Conservation (phyloP, 2,329 filamentous ascomycete species). For the Tolypocladium capitatum region DNA sequence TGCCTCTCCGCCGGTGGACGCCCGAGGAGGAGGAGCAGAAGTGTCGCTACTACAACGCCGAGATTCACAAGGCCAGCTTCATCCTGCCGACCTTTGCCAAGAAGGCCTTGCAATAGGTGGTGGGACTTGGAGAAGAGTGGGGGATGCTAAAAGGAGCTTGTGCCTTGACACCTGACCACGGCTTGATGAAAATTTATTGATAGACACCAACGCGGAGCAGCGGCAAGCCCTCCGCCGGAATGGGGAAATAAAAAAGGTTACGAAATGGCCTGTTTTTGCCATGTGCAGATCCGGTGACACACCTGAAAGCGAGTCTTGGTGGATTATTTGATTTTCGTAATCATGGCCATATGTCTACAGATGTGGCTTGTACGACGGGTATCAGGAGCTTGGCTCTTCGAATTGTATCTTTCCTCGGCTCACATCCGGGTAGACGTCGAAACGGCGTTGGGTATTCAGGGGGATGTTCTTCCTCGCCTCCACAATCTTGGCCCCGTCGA, state of each 20-base stretch:
- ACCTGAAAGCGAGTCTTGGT: neutral
- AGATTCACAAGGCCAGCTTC: constrained; percentile 92
- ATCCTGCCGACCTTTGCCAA: constrained; percentile 87
- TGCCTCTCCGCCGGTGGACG: constrained; percentile 70
- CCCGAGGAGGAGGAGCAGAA: constrained; percentile 82
- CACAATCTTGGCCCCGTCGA: constrained; percentile 55
- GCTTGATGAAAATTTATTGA: neutral
- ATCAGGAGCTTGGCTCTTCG: constrained; percentile 12
- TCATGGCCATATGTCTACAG: neutral
- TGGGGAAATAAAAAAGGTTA: neutral
- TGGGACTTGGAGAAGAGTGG: neutral
- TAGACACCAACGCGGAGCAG: neutral
- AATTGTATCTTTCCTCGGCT: constrained; percentile 41
- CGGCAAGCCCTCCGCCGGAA: neutral
- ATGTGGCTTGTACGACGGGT: neutral
- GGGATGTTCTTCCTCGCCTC: constrained; percentile 75
- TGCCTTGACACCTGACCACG: neutral
- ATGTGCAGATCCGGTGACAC: neutral
- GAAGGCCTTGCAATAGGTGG: constrained; percentile 49
- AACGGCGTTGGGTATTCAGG: constrained; percentile 69
- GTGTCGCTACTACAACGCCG: constrained; percentile 94
- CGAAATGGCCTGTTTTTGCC: neutral
- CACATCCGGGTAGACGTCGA: constrained; percentile 92
- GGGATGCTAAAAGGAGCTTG: neutral
- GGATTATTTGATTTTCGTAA: no score